phyloP scores from a whole-genome alignment of 331 rosid genomes.

The Cucumis variabilis region DNA sequence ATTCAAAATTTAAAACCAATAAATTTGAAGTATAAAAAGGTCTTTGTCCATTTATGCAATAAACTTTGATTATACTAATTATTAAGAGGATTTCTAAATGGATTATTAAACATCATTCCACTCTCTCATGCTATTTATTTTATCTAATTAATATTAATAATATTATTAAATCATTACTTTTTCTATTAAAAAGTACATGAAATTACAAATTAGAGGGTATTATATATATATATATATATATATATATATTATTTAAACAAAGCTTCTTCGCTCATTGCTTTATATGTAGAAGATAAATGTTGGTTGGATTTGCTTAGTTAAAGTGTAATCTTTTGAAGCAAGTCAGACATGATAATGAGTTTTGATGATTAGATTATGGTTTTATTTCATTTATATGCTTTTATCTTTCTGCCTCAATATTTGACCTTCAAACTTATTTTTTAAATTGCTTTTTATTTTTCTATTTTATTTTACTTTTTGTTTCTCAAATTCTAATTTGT shows the following conservation, averaged over 20 bases:
- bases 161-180: not conserved
- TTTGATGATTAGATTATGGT: not conserved
- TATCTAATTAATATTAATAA: not conserved
- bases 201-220: not conserved
- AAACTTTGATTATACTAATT: not conserved
- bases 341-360: not conserved
- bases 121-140: not conserved
- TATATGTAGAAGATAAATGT: not conserved
- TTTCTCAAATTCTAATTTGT: too few relatives aligned
- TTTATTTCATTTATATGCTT: not conserved
- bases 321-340: not conserved
- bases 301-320: not conserved
- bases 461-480: too few relatives aligned
- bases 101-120: not conserved
- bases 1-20: not conserved
- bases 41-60: not conserved
- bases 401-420: not conserved
- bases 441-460: too few relatives aligned
- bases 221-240: too few relatives aligned
- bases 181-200: not conserved
- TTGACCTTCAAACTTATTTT: not conserved
- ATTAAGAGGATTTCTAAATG: not conserved
- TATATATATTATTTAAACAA: not conserved
- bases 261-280: not conserved
- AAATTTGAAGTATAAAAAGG: not conserved